A percentile compares a stretch with the other conserved stretches of the same genome.
Evolutionary conservation across 2,329 filamentous ascomycete genomes (phyloP).

Genomic region (Fusarium sp.): DNA sequence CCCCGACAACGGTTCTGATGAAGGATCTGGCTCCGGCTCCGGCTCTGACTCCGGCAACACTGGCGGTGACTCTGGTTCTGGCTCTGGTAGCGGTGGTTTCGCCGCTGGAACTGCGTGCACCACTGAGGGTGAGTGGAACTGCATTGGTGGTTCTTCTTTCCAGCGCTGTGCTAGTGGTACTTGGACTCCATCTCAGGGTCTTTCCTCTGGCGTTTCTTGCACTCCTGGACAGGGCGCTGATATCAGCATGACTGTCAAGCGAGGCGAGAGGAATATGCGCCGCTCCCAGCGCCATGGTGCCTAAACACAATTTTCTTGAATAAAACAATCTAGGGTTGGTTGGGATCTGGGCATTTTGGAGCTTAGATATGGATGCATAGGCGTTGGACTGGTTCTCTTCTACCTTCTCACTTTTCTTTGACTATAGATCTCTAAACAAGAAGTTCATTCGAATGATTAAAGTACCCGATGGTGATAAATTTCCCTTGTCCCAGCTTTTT

Average conservation of each 20-base stretch:
- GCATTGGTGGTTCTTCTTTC: conserved; percentile 62
- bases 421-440: too few species aligned
- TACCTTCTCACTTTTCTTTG: background rate
- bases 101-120: conserved; percentile 61
- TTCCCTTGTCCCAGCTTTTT: too few species aligned
- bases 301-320: background rate
- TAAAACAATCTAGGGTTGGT: background rate
- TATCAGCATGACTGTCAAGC: conserved; percentile 52
- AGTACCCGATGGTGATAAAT: too few species aligned
- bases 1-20: background rate
- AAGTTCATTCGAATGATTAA: too few species aligned
- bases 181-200: conserved; percentile 59
- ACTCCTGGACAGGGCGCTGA: conserved; percentile 54
- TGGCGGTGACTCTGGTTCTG: conserved; percentile 35
- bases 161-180: conserved; percentile 66
- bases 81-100: conserved; percentile 47
- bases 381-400: background rate
- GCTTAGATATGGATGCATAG: background rate
- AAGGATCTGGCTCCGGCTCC: background rate
- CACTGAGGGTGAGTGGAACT: conserved; percentile 66
- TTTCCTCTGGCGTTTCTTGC: conserved; percentile 63
- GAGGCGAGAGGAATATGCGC: conserved; percentile 44
- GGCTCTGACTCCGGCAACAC: background rate
- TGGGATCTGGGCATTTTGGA: background rate
- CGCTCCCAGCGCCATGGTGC: conserved; percentile 43